A percentile compares a stretch with the other conserved stretches of the same genome.
These are phyloP conservation scores for Lecanicillium sp. DNA, from an alignment of 2,329 filamentous ascomycete genomes.

Conservation along the genomic window DNA sequence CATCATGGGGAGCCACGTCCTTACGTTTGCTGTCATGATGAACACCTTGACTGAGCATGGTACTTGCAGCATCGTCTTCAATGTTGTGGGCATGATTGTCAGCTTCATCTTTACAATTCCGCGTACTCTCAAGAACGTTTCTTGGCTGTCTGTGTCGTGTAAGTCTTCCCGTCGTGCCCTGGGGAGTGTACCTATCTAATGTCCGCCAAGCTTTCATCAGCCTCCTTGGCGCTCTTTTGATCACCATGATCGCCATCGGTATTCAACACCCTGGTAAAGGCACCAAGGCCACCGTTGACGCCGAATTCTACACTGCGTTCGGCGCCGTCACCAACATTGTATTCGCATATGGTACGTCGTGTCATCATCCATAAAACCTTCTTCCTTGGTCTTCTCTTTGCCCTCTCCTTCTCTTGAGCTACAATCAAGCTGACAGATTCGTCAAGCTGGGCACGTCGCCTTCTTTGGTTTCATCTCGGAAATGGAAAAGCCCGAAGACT, in stretches of 20 bases:
- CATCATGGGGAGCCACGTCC: constrained; percentile 58
- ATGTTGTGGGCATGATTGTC: constrained; percentile 29
- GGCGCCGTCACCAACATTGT: constrained; percentile 57
- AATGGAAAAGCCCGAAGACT: constrained; percentile 53
- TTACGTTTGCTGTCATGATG: constrained; percentile 59
- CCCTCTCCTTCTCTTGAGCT: neutral
- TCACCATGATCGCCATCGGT: constrained; percentile 56
- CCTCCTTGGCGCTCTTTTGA: constrained; percentile 39
- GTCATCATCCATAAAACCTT: too few relatives aligned
- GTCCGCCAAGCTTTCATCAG: constrained; percentile 23
- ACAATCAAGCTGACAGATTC: neutral
- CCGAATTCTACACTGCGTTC: constrained; percentile 43
- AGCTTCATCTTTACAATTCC: constrained; percentile 31
- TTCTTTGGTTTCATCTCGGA: constrained; percentile 60
- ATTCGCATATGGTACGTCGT: constrained; percentile 43
- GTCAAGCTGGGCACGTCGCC: constrained; percentile 42
- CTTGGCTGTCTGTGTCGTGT: constrained; percentile 38
- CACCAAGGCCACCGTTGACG: constrained; percentile 13
- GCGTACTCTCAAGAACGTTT: constrained; percentile 32
- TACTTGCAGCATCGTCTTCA: constrained; percentile 29
- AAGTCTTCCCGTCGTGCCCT: too few relatives aligned
- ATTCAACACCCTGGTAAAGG: constrained; percentile 21
- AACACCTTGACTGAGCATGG: constrained; percentile 50
- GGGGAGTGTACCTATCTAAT: too few relatives aligned
- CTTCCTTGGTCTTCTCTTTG: too few relatives aligned